Percentiles rank a stretch among this genome's conserved stretches.
Evolutionary conservation across 345 rosid genomes (phyloP).

Genomic region (Sonneratia alba): DNA sequence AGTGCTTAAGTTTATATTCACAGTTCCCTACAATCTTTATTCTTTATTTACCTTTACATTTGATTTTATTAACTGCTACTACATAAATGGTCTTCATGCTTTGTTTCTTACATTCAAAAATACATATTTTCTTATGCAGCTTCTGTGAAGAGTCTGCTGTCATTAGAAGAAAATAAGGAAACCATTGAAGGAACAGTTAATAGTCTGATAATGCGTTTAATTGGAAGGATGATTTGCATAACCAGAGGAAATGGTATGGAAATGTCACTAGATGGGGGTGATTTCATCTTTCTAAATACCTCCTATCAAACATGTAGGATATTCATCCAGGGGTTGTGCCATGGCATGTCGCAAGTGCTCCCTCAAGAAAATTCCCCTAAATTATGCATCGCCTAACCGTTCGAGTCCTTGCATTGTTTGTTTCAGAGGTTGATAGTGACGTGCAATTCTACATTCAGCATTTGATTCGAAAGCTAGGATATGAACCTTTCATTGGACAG

Average conservation of each 20-base stretch:
- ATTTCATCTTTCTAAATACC: background rate
- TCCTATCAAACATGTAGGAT: background rate
- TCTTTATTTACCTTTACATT: background rate
- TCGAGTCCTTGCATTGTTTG: slow-evolving; percentile 4
- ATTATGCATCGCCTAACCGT: background rate
- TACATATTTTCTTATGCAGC: slow-evolving; percentile 23
- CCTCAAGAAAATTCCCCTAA: background rate
- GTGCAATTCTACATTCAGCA: slow-evolving; percentile 58
- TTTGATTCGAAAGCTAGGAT: slow-evolving; percentile 69
- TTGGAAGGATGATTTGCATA: slow-evolving; percentile 56
- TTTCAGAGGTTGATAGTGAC: slow-evolving; percentile 33
- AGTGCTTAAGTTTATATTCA: background rate
- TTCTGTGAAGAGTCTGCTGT: slow-evolving; percentile 47
- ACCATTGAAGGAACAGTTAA: slow-evolving; percentile 45
- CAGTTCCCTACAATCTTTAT: background rate
- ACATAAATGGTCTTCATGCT: background rate
- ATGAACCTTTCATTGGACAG: slow-evolving; percentile 61
- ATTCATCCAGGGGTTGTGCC: background rate
- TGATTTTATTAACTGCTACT: background rate
- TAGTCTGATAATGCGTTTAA: slow-evolving; percentile 44
- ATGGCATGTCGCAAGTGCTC: background rate
- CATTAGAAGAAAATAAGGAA: slow-evolving; percentile 37
- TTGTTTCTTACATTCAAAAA: background rate
- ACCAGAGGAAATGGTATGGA: slow-evolving; percentile 35
- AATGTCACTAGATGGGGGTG: background rate